A percentile compares a stretch with the other conserved stretches of the same genome.
Conservation (phyloP, 306 rosid species). For the Spatholobus suberectus region DNA sequence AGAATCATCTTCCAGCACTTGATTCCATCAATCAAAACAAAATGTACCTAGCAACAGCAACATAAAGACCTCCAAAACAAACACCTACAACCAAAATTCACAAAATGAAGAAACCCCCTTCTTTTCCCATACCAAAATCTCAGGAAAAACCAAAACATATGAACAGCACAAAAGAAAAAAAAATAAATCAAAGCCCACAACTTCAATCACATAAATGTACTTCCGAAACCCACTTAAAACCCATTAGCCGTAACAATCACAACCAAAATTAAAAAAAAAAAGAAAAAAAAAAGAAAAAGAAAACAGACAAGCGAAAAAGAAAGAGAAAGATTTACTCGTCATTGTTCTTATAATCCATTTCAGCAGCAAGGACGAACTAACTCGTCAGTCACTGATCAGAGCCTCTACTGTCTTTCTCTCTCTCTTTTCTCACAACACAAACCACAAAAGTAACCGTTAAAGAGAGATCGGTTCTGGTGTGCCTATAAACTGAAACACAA, state of each 20-base stretch:
- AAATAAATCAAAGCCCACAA: slow-evolving; percentile 31
- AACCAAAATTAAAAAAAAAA: neutral
- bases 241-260: slow-evolving; percentile 33
- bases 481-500: slow-evolving; percentile 1
- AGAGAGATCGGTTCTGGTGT: slow-evolving; percentile 44
- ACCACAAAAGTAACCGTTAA: slow-evolving; percentile 63
- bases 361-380: slow-evolving; percentile 34
- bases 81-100: neutral
- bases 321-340: slow-evolving; percentile 59
- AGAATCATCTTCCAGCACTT: slow-evolving; percentile 6
- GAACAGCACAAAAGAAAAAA: neutral
- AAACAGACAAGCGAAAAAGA: neutral
- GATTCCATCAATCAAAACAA: neutral
- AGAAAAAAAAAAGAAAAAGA: neutral
- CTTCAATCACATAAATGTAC: slow-evolving; percentile 40
- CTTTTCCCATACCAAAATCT: neutral
- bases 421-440: neutral
- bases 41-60: slow-evolving; percentile 23
- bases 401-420: neutral
- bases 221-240: neutral
- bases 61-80: neutral
- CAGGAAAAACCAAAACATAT: neutral
- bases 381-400: slow-evolving; percentile 43
- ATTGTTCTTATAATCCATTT: slow-evolving; percentile 68
- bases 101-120: no score